A percentile compares a stretch with the other conserved stretches of the same genome.
These are phyloP conservation scores for Candida neerlandica DNA, from an alignment of 1,139 yeast genomes.

Conservation along the genomic window DNA sequence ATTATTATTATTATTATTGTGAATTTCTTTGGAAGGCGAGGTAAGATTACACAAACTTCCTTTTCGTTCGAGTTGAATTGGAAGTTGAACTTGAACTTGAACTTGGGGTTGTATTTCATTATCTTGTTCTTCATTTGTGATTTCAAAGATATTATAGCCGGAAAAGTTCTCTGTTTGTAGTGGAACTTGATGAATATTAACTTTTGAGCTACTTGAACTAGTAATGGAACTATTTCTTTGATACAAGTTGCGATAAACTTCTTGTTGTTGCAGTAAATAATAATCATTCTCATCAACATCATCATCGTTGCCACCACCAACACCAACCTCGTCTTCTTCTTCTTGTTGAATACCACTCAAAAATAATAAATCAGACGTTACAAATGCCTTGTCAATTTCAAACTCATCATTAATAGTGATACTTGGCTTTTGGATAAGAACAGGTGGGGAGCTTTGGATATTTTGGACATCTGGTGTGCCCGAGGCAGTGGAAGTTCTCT, in stretches of 20 bases:
- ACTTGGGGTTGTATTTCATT: neutral
- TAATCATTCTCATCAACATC: slow-evolving; percentile 9
- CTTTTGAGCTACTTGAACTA: slow-evolving; percentile 4
- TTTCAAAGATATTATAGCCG: neutral
- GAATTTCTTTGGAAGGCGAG: neutral
- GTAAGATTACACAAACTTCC: neutral
- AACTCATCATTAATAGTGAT: slow-evolving; percentile 9
- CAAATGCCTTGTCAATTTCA: slow-evolving; percentile 24
- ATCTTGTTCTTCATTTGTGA: neutral
- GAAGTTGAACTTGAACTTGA: neutral
- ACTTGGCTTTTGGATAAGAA: neutral
- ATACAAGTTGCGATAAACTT: slow-evolving; percentile 16
- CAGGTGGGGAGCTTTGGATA: slow-evolving; percentile 13
- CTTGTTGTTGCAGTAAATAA: neutral
- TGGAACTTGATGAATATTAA: neutral
- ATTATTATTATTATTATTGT: neutral
- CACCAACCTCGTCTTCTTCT: slow-evolving; percentile 1
- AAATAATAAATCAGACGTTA: slow-evolving; percentile 21
- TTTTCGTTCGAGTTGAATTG: neutral
- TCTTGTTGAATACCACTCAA: neutral
- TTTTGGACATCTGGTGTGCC: slow-evolving; percentile 1
- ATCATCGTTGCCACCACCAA: neutral
- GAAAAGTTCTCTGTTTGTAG: neutral
- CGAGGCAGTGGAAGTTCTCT: neutral
- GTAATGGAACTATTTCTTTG: slow-evolving; percentile 14